Evolutionary conservation across 495 filamentous ascomycete species (phyloP).

Genomic region (Hypomontagnella submonticulosa): DNA sequence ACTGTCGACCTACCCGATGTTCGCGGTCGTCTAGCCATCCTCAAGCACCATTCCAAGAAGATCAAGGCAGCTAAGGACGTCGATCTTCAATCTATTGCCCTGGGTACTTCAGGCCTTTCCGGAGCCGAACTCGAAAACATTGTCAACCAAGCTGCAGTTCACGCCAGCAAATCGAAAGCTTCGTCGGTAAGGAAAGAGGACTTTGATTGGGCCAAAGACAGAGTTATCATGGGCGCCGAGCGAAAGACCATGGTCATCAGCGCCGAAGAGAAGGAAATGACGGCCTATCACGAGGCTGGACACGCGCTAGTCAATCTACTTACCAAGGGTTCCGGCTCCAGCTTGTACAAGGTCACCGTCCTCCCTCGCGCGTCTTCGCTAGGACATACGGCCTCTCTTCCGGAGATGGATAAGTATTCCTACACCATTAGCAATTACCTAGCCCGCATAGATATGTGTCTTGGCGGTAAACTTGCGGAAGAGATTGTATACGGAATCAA

Average conservation of each 20-base stretch:
- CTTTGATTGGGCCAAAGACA: conserved; percentile 98
- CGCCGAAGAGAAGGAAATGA: conserved; percentile 85
- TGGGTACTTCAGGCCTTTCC: conserved; percentile 89
- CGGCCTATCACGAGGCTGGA: conserved; percentile 96
- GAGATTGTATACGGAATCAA: conserved; percentile 90
- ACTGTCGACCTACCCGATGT: conserved; percentile 91
- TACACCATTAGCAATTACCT: conserved; percentile 77
- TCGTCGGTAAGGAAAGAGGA: conserved; percentile 77
- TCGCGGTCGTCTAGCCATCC: conserved; percentile 90
- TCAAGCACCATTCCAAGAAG: conserved; percentile 90
- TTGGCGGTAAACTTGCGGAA: conserved; percentile 95
- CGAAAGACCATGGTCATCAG: conserved; percentile 86
- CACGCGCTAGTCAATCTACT: conserved; percentile 91
- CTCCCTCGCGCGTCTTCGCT: conserved; percentile 88
- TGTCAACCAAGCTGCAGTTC: conserved; percentile 94
- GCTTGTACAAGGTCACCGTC: conserved; percentile 96
- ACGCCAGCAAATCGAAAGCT: conserved; percentile 83
- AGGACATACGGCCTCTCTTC: conserved; percentile 84
- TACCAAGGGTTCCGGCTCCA: conserved; percentile 71
- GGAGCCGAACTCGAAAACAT: conserved; percentile 96
- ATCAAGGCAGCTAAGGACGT: conserved; percentile 82
- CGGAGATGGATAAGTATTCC: conserved; percentile 90
- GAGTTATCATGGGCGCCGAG: conserved; percentile 97
- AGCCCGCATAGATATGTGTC: conserved; percentile 79
- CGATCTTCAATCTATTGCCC: conserved; percentile 82